Evolutionary conservation across 2,329 filamentous ascomycete genomes (phyloP), one percentile per base, ranked within the genome.

Genomic region (Pseudogymnoascus sp.): DNA sequence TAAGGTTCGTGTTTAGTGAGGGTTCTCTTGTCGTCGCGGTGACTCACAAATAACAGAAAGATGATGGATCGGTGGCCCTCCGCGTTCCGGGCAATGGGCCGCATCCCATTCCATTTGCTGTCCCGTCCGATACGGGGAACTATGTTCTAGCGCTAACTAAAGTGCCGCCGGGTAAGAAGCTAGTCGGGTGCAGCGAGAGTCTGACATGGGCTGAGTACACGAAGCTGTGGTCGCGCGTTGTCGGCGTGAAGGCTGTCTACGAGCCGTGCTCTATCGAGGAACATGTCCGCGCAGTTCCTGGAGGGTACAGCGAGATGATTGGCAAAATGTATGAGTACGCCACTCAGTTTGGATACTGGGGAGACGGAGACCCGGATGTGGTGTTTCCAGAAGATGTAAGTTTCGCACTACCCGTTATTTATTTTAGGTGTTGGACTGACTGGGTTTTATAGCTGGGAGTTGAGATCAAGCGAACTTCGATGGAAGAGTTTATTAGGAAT

Each of bases 271-370:
- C 70, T 21, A 62, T 76, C 14, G 69, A 71, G 34, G 66, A 70
- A 4, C 62, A 64, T 3, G 67, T 73, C 40, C 65, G 68, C n/a
- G 69, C 68, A 0, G 65, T 47, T 8, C 66, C 68, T 14, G 66
- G 68, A 1, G 69, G 12, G 51, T 73, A 37, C 66, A 73, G 59
- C 40, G 64, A 63, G 75, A 75, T 61, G 62, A 73, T 10, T 31
- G 69, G 64, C 1, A 70, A 73, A 39, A 73, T 72, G 66, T 71
- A 69, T 45, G 59, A 67, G 63, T 76, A 74, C 42, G 68, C 73
- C 26, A 67, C 70, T 21, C 68, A 73, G 42, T 73, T 68, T 65
- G 73, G 73, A 1, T 75, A 73, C 57, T 69, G 73, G 64, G 73
- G 73, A 1, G 26, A 54, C 2, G 65, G 70, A 1, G 73, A 76